Evolutionary conservation across 75 land plant genomes (phyloP), one percentile per base, ranked within the genome.

Genomic region (Larix kaempferi): DNA sequence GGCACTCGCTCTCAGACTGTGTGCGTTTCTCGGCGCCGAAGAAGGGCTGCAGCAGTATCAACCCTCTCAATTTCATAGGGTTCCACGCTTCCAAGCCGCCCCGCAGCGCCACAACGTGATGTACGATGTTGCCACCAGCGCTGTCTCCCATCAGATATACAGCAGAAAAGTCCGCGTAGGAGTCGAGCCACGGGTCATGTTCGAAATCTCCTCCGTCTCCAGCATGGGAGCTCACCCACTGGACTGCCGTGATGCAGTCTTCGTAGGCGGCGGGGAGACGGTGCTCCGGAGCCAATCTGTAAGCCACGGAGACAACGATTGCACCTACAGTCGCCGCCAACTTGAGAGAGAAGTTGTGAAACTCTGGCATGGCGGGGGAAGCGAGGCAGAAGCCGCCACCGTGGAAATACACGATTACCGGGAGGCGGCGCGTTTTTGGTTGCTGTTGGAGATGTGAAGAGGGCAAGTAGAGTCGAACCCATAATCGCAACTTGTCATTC

Each of bases 21-120:
- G 89, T 88, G 62, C 87, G 74, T 82, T 76, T 80, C 56, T 84
- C 80, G 54, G 93, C 93, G 49, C 92, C 95, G 65, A 95, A 95
- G 73, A 84, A 89, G 0, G 95, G 86, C 49, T 85, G 81, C 62
- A 92, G 76, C 27, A 81, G 63, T 4, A 95, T 78, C 73, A 78
- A 80, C 5, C 90, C 98, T 57, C 78, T 66, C 22, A 90, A 77
- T 52, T 72, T 41, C 41, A 91, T 82, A 27, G 88, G 89, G 0
- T 39, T 82, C 78, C 80, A 26, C 65, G 76, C 80, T 10, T 59
- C 76, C 56, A 83, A 74, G 33, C 56, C 67, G 6, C 76, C 82
- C 11, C 80, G 89, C 66, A 82, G 59, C 19, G 85, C 80, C 35
- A 88, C 90, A 71, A 92, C 76, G 65, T 90, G 84, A 60, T 95